Evolutionary conservation across 805 yeast species (phyloP), one percentile per base, ranked within the genome.

Genomic region (Diddensiella transvaalensis): DNA sequence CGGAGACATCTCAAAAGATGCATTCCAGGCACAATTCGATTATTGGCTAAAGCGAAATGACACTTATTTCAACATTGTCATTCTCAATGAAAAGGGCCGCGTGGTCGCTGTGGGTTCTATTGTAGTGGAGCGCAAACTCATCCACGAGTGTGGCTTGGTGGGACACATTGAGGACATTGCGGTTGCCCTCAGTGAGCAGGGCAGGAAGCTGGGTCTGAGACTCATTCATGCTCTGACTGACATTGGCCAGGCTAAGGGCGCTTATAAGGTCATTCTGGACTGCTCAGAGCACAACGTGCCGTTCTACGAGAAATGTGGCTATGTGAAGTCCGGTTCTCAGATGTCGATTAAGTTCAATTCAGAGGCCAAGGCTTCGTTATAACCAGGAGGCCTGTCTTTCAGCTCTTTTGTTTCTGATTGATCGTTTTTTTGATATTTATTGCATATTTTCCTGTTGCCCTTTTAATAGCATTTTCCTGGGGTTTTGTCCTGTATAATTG

Each of bases 151-250:
- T 64, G 95, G 96, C 0, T 66, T 75, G 45, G 95, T 87, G 3
- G 98, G 98, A 1, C 98, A 91, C 68, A 85, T 91, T 54, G 99
- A 91, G 62, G 99, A 91, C 64, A 91, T 91, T 52, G 84, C 97
- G 0, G 95, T 91, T 3, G 74, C 80, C 17, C 62, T 65, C 24
- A 68, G 74, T 17, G 86, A 86, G 62, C 97, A 90, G 61, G 99
- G 99, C 4, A 82, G 83, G 62, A 79, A 79, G 57, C 70, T 91
- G 41, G 99, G 99, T 0, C 71, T 74, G 56, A 68, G 74, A 15
- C 64, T 91, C 66, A 86, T 91, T 55, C 69, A 73, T 15, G 70
- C 77, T 5, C 72, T 91, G 61, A 76, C 83, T 2, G 68, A 71
- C 21, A 61, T 85, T 24, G 96, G 86, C 1, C 57, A 75, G 45